These are phyloP conservation scores for Cornus florida DNA, from an alignment of 148 eudicot genomes.

Conservation along the genomic window DNA sequence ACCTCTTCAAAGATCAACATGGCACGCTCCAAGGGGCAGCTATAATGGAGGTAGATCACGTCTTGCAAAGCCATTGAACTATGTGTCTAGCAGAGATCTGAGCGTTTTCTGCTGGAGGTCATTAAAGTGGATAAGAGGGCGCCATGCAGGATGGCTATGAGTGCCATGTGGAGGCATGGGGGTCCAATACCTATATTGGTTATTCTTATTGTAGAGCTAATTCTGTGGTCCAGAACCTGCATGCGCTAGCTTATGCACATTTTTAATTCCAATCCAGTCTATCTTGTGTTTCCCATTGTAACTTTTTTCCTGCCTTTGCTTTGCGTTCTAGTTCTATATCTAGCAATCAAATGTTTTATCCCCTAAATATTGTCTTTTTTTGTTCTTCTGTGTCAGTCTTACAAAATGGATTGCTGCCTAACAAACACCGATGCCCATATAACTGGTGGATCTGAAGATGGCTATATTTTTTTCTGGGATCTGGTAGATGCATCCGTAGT, in stretches of 20 bases:
- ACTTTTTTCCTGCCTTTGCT: background rate
- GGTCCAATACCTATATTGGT: no score
- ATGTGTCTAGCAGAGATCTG: background rate
- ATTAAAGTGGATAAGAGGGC: no score
- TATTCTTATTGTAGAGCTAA: no score
- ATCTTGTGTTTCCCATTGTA: background rate
- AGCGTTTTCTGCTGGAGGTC: no score
- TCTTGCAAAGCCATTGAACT: background rate
- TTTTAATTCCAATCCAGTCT: no score
- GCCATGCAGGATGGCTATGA: no score
- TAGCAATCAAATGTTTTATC: background rate
- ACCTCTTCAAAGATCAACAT: background rate
- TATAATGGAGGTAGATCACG: background rate
- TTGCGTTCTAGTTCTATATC: background rate
- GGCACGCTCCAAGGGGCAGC: background rate
- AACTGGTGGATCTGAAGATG: constrained; percentile 93
- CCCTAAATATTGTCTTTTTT: constrained; percentile 12
- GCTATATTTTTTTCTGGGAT: constrained; percentile 90
- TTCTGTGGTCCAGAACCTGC: no score
- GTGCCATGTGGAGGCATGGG: no score
- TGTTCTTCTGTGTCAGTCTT: constrained; percentile 51
- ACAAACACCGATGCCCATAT: constrained; percentile 91
- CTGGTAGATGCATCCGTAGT: constrained; percentile 84
- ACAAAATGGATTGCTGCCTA: constrained; percentile 94
- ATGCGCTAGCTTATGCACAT: background rate